phyloP scores from a whole-genome alignment of 805 yeast species.

The Pichia cabralensis region DNA sequence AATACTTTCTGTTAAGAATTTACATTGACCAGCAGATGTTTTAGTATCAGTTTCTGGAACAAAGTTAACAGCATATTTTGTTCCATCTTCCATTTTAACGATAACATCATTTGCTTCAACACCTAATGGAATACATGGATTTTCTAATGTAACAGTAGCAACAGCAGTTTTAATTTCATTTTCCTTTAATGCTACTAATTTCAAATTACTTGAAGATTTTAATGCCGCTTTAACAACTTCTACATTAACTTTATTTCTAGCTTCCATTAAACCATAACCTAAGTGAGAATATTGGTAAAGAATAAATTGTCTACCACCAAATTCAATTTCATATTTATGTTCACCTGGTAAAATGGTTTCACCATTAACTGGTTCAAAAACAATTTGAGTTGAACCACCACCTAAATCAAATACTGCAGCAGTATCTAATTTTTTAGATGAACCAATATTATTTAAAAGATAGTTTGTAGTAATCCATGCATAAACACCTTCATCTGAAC shows the following conservation, averaged over 20 bases:
- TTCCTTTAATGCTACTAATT: slow-evolving; percentile 21
- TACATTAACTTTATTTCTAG: slow-evolving; percentile 71
- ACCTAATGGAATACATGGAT: slow-evolving; percentile 89
- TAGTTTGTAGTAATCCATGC: slow-evolving; percentile 98
- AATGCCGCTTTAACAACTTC: slow-evolving; percentile 36
- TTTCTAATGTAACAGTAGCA: slow-evolving; percentile 35
- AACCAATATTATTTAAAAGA: slow-evolving; percentile 86
- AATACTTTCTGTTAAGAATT: slow-evolving; percentile 70
- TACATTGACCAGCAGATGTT: slow-evolving; percentile 70
- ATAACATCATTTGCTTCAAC: slow-evolving; percentile 45
- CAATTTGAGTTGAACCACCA: slow-evolving; percentile 98
- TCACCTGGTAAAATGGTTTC: slow-evolving; percentile 70
- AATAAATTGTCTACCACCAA: slow-evolving; percentile 72
- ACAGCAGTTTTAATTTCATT: slow-evolving; percentile 32
- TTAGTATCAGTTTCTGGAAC: slow-evolving; percentile 20
- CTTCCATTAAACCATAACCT: slow-evolving; percentile 94
- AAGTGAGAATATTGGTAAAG: slow-evolving; percentile 91
- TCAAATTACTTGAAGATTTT: slow-evolving; percentile 15
- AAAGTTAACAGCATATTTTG: slow-evolving; percentile 26
- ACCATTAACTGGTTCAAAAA: slow-evolving; percentile 75
- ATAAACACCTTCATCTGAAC: slow-evolving; percentile 94
- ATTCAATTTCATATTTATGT: slow-evolving; percentile 68
- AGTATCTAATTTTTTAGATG: slow-evolving; percentile 65
- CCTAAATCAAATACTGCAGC: slow-evolving; percentile 98
- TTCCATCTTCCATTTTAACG: slow-evolving; percentile 40